Percentiles rank a stretch among this genome's conserved stretches.
These are phyloP conservation scores for Phytophthora cryptogea DNA, from an alignment of 352 stramenopile genomes.

Conservation along the genomic window DNA sequence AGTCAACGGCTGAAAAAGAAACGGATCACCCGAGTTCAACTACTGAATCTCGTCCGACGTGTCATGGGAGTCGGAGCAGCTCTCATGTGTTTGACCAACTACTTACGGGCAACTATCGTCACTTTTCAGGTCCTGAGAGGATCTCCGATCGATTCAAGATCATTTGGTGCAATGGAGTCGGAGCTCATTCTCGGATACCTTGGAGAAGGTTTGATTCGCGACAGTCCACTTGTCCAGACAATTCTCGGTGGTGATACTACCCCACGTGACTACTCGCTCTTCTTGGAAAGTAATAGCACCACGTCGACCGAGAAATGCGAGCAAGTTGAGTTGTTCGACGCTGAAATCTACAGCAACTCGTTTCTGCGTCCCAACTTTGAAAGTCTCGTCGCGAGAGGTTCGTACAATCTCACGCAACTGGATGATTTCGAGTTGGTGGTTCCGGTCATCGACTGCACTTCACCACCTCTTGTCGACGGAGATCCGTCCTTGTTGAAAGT, in stretches of 20 bases:
- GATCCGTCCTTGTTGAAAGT: slow-evolving; percentile 35
- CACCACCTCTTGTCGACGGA: slow-evolving; percentile 21
- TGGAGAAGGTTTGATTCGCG: slow-evolving; percentile 27
- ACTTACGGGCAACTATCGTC: slow-evolving; percentile 28
- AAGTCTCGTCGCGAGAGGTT: slow-evolving; percentile 13
- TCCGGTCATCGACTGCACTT: slow-evolving; percentile 51
- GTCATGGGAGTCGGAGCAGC: slow-evolving; percentile 27
- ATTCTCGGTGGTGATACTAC: slow-evolving; percentile 24
- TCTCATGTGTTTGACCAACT: slow-evolving; percentile 37
- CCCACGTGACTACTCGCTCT: slow-evolving; percentile 34
- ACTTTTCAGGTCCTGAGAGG: slow-evolving; percentile 31
- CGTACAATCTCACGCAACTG: slow-evolving; percentile 44
- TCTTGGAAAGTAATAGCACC: slow-evolving; percentile 31
- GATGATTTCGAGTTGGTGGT: slow-evolving; percentile 35
- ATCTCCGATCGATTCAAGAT: slow-evolving; percentile 14
- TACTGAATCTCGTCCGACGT: slow-evolving; percentile 31
- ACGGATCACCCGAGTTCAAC: slow-evolving; percentile 23
- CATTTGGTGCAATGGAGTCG: slow-evolving; percentile 20
- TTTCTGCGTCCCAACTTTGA: slow-evolving; percentile 38
- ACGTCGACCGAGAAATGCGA: slow-evolving; percentile 30
- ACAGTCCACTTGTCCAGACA: slow-evolving; percentile 36
- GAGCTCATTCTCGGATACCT: slow-evolving; percentile 29
- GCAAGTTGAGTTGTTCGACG: slow-evolving; percentile 5
- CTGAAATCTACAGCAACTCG: slow-evolving; percentile 36
- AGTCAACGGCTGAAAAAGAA: slow-evolving; percentile 26